Percentiles rank a stretch among this genome's conserved stretches.
phyloP scores from a whole-genome alignment of 1,139 yeast genomes.

The Blastobotrys raffinosifermentans region DNA sequence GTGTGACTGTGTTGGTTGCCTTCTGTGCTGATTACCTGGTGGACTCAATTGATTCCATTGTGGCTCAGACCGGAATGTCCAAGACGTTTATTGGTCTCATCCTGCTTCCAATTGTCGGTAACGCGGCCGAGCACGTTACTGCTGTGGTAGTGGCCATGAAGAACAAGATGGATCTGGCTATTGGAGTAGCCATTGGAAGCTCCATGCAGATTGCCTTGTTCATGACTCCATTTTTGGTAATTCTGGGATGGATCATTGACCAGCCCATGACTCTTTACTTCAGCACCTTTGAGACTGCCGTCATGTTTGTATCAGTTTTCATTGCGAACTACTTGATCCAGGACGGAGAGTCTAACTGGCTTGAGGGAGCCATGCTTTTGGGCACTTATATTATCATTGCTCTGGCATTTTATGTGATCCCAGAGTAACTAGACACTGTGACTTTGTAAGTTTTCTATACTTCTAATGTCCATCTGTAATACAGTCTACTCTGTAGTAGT shows the following conservation, averaged over 20 bases:
- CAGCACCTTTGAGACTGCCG: slow-evolving; percentile 89
- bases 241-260: slow-evolving; percentile 84
- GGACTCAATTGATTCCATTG: slow-evolving; percentile 86
- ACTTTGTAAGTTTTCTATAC: too few species aligned
- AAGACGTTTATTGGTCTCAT: slow-evolving; percentile 94
- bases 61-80: slow-evolving; percentile 74
- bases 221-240: slow-evolving; percentile 90
- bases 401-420: slow-evolving; percentile 79
- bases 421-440: slow-evolving; percentile 36
- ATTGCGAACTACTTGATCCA: slow-evolving; percentile 79
- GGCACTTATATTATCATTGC: slow-evolving; percentile 84
- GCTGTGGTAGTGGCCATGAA: slow-evolving; percentile 92
- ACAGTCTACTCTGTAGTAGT: too few species aligned
- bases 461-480: too few species aligned
- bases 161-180: slow-evolving; percentile 95
- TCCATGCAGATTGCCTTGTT: slow-evolving; percentile 92
- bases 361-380: slow-evolving; percentile 89
- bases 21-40: slow-evolving; percentile 91
- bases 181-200: slow-evolving; percentile 97
- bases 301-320: slow-evolving; percentile 80
- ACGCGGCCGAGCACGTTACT: slow-evolving; percentile 97
- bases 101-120: slow-evolving; percentile 93
- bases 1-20: slow-evolving; percentile 76
- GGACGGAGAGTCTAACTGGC: slow-evolving; percentile 96
- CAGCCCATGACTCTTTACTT: slow-evolving; percentile 92